These are phyloP conservation scores for Aspergillus sp. DNA, from an alignment of 2,329 filamentous ascomycete genomes.

Conservation along the genomic window DNA sequence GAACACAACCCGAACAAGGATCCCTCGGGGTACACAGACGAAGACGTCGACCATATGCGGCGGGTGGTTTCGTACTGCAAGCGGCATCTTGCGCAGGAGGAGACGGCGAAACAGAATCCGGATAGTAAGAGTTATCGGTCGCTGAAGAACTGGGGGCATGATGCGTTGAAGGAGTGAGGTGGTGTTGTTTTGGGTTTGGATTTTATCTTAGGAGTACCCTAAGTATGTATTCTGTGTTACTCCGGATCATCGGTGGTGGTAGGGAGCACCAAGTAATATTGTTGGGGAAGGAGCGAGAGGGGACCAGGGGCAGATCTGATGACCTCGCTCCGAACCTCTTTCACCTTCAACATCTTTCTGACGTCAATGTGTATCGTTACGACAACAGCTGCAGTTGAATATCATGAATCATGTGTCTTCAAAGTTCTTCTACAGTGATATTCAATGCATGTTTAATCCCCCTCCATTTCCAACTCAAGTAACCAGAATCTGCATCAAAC, in stretches of 20 bases:
- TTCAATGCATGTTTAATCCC: no score
- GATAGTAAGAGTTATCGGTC: conserved; percentile 61
- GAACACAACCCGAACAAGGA: conserved; percentile 65
- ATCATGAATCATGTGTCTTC: no score
- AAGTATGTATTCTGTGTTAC: no score
- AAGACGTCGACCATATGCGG: conserved; percentile 64
- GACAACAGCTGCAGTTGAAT: no score
- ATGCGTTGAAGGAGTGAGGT: conserved; percentile 50
- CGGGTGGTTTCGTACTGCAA: conserved; percentile 69
- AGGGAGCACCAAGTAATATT: no score
- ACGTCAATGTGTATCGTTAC: no score
- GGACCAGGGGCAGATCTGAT: no score
- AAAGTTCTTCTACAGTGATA: no score
- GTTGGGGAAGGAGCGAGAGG: no score
- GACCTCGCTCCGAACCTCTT: no score
- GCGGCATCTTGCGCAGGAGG: conserved; percentile 68
- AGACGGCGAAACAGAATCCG: conserved; percentile 61
- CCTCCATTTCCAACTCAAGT: neutral
- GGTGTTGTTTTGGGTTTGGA: neutral
- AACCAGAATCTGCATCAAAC: neutral
- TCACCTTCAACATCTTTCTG: no score
- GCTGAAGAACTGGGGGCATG: conserved; percentile 67
- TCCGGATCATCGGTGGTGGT: no score
- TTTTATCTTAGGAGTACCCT: neutral
- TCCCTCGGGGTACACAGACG: conserved; percentile 60